These are phyloP conservation scores for Gossypium longicalyx DNA, from an alignment of 345 rosid species.

Conservation along the genomic window DNA sequence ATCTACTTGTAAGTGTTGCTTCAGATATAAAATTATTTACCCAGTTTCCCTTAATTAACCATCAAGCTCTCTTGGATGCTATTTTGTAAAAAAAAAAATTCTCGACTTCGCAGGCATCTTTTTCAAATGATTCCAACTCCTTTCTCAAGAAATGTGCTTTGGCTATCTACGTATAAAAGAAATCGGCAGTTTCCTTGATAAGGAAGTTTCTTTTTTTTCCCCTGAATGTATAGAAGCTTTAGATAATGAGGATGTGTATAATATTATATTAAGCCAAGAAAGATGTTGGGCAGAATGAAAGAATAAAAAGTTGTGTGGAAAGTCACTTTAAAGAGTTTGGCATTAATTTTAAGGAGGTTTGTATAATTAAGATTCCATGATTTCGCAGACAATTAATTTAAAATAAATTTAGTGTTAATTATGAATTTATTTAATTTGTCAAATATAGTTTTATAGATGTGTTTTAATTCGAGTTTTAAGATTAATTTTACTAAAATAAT, in stretches of 20 bases:
- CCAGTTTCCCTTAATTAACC: background rate
- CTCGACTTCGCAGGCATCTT: background rate
- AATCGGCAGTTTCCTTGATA: background rate
- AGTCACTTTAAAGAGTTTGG: too few relatives aligned
- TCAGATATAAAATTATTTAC: background rate
- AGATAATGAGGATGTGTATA: background rate
- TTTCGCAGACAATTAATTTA: too few relatives aligned
- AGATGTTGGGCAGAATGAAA: too few relatives aligned
- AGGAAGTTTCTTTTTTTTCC: background rate
- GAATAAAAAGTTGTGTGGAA: too few relatives aligned
- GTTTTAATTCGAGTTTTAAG: too few relatives aligned
- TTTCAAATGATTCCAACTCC: constrained; percentile 10
- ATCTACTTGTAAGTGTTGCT: constrained; percentile 23
- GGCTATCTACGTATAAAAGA: constrained; percentile 23
- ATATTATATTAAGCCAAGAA: too few relatives aligned
- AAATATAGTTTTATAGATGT: accelerated
- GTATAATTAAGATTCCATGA: too few relatives aligned
- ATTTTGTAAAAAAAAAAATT: background rate
- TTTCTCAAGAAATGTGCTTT: constrained; percentile 27
- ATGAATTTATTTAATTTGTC: too few relatives aligned
- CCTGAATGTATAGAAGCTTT: background rate
- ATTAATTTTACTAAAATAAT: too few relatives aligned
- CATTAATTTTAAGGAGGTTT: too few relatives aligned
- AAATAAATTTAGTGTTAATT: too few relatives aligned
- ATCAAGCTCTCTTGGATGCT: background rate